Evolutionary conservation across 2,329 filamentous ascomycete species (phyloP).

Genomic region (Colletotrichum lini): DNA sequence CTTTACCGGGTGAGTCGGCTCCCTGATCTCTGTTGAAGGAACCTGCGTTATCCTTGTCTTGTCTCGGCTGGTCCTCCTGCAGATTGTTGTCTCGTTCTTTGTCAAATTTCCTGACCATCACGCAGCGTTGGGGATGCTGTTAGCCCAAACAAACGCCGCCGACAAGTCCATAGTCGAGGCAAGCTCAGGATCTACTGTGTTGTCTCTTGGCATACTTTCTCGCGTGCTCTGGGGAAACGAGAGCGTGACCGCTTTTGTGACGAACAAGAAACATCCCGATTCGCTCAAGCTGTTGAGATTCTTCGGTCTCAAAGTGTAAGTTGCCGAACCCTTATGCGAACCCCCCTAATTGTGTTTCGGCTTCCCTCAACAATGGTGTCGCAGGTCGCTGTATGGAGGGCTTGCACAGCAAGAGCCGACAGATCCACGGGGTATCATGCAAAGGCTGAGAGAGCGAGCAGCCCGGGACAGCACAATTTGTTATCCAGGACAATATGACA

Average conservation of each 20-base stretch:
- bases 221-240: conserved; percentile 55
- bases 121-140: too few species aligned
- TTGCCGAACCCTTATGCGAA: too few species aligned
- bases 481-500: conserved; percentile 54
- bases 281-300: conserved; percentile 52
- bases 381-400: conserved; percentile 51
- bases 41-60: background rate
- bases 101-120: too few species aligned
- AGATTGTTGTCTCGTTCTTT: too few species aligned
- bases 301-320: conserved; percentile 53
- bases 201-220: conserved; percentile 49
- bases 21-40: background rate
- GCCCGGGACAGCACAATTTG: conserved; percentile 47
- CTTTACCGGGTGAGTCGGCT: conserved; percentile 64
- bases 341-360: too few species aligned
- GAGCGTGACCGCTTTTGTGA: conserved; percentile 59
- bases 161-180: conserved; percentile 27
- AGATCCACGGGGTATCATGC: conserved; percentile 52
- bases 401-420: conserved; percentile 52
- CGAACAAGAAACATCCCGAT: conserved; percentile 62
- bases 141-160: conserved; percentile 2
- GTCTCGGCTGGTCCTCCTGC: too few species aligned
- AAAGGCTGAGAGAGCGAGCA: conserved; percentile 47
- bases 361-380: background rate
- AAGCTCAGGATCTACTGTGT: conserved; percentile 33